These are phyloP conservation scores for Gossypium turneri DNA, from an alignment of 345 rosid genomes.

Conservation along the genomic window DNA sequence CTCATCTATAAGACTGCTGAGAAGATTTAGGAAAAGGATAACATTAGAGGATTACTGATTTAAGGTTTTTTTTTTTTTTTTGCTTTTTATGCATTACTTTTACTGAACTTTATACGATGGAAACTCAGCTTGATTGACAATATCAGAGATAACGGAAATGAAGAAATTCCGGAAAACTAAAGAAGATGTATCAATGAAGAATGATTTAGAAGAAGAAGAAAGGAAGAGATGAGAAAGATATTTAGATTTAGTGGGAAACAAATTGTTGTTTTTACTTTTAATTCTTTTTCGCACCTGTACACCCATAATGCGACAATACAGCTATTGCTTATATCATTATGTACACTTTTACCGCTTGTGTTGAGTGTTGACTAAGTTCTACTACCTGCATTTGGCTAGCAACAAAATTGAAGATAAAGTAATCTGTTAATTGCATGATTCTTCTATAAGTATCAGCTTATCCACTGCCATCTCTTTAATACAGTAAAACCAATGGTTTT, in stretches of 20 bases:
- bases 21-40: conserved; percentile 2
- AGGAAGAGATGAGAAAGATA: neutral
- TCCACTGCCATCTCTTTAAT: neutral
- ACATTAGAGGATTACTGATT: neutral
- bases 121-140: too few relatives aligned
- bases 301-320: too few relatives aligned
- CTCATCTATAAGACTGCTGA: neutral
- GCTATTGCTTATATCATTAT: too few relatives aligned
- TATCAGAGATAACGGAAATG: neutral
- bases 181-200: neutral
- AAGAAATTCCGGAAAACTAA: neutral
- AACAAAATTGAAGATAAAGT: too few relatives aligned
- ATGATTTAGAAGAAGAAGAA: neutral
- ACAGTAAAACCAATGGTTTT: neutral
- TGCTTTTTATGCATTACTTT: neutral
- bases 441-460: too few relatives aligned
- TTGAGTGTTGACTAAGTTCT: too few relatives aligned
- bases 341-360: too few relatives aligned
- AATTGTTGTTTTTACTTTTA: too few relatives aligned
- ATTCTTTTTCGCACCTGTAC: too few relatives aligned
- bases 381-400: too few relatives aligned
- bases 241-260: too few relatives aligned
- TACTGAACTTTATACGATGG: neutral
- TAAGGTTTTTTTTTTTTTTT: neutral
- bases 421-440: too few relatives aligned